Evolutionary conservation across 1,139 yeast species (phyloP), one percentile per base, ranked within the genome.

Genomic region (Blastobotrys proliferans): DNA sequence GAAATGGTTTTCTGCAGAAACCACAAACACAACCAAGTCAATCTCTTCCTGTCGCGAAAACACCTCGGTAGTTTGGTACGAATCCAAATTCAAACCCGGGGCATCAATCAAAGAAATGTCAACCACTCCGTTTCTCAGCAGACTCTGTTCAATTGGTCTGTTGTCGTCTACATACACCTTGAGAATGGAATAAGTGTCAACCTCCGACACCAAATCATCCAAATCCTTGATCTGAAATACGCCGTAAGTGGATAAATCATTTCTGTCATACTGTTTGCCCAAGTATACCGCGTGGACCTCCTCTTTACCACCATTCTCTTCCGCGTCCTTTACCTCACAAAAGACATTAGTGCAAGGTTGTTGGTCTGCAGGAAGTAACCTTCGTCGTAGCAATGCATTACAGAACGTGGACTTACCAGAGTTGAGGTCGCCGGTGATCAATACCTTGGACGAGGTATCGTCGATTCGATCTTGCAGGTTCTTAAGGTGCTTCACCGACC

Each of bases 271-370:
- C 0, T 68, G 69, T 6, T 63, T 56, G 1, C 80, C 84, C 17
- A 79, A 72, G 6, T 78, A 77, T n/a, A 94, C 79, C 0, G 98
- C 97, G 62, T 94, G 98, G 0, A 92, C 97, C 60, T 90, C 95
- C 62, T 92, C 97, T 13, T 78, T 58, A 13, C 82, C 77, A 36
- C 72, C 68, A 58, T 92, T 92, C 43, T 81, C 88, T 34, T 77
- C 71, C 9, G 92, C 87, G 61, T 92, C 97, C 17, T 86, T 70
- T 2, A 94, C 94, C 64, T 94, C 98, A 62, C 97, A 90, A 58
- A 94, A 94, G 1, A 94, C 97, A 45, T 87, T 82, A 0, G 99
- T 94, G 56, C 97, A 90, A 1, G 99, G 99, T 58, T 94, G 95
- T 60, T 94, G 98, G 63, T 94, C 99, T 55, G 85, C 95, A 0